Percentiles rank a stretch among this genome's conserved stretches.
phyloP scores from a whole-genome alignment of 495 filamentous ascomycete species.

The Cercophora scortea region DNA sequence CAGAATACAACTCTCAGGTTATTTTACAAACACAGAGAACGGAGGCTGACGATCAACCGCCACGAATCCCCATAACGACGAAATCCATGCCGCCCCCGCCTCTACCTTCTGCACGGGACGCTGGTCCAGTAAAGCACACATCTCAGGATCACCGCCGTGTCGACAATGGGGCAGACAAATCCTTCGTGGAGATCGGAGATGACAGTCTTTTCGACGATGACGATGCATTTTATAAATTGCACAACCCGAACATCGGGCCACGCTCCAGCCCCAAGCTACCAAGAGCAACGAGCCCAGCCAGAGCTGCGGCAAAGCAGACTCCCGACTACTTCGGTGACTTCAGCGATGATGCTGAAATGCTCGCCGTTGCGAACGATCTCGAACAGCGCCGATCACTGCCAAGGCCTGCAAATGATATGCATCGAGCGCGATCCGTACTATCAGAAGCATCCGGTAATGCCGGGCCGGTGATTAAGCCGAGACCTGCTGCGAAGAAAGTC shows the following conservation, averaged over 20 bases:
- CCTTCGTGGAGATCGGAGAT: conserved; percentile 23
- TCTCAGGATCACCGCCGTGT: neutral
- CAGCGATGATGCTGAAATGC: conserved; percentile 64
- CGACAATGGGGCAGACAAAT: neutral
- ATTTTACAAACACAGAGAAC: conserved; percentile 41
- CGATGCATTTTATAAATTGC: conserved; percentile 17
- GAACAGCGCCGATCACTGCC: conserved; percentile 37
- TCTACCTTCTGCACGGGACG: neutral
- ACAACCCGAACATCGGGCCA: neutral
- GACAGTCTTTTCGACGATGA: conserved; percentile 35
- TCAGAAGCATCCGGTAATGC: conserved; percentile 32
- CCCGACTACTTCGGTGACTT: conserved; percentile 57
- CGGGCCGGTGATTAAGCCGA: conserved; percentile 17
- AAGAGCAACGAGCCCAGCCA: neutral
- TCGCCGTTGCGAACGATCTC: conserved; percentile 51
- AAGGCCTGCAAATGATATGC: conserved; percentile 9
- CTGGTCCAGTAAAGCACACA: neutral
- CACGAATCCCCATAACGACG: neutral
- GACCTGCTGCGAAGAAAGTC: conserved; percentile 17
- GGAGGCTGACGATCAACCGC: neutral
- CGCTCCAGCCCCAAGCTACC: no score
- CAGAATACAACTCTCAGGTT: conserved; percentile 35
- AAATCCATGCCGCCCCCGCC: neutral
- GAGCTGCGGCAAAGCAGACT: neutral
- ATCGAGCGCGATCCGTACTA: conserved; percentile 21